A percentile compares a stretch with the other conserved stretches of the same genome.
phyloP scores from a whole-genome alignment of 345 rosid species.

The Pseudoturritis turrita region DNA sequence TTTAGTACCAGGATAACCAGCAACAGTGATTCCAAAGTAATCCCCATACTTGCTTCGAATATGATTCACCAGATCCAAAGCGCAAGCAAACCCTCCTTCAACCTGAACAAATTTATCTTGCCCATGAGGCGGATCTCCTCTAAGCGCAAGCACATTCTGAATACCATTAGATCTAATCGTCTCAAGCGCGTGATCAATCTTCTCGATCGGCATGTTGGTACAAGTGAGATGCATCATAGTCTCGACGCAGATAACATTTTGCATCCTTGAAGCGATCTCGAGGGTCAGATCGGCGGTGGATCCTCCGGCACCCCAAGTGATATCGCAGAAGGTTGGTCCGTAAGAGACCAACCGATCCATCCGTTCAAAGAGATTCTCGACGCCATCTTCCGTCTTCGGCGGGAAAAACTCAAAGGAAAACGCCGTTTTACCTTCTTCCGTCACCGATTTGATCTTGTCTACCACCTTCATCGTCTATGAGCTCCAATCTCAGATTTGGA shows the following conservation, averaged over 20 bases:
- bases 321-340: constrained; percentile 90
- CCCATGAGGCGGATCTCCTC: constrained; percentile 99
- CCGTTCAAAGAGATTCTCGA: constrained; percentile 90
- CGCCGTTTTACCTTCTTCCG: constrained; percentile 42
- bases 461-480: constrained; percentile 70
- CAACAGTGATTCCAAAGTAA: constrained; percentile 95
- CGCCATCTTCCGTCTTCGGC: constrained; percentile 96
- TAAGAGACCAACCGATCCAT: constrained; percentile 95
- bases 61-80: constrained; percentile 90
- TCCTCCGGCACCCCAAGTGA: constrained; percentile 99
- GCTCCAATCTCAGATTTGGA: neutral
- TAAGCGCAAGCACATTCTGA: constrained; percentile 95
- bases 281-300: constrained; percentile 95
- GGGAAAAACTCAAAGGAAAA: constrained; percentile 99
- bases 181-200: constrained; percentile 85
- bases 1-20: constrained; percentile 87
- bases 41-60: constrained; percentile 68
- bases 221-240: constrained; percentile 99
- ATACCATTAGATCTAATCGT: constrained; percentile 86
- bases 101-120: constrained; percentile 96
- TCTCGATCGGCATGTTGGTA: constrained; percentile 94
- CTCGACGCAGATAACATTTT: constrained; percentile 94
- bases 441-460: constrained; percentile 55
- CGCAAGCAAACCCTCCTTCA: constrained; percentile 92
- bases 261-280: constrained; percentile 94